Evolutionary conservation across 306 rosid genomes (phyloP).

Genomic region (Gastrolobium villosum): DNA sequence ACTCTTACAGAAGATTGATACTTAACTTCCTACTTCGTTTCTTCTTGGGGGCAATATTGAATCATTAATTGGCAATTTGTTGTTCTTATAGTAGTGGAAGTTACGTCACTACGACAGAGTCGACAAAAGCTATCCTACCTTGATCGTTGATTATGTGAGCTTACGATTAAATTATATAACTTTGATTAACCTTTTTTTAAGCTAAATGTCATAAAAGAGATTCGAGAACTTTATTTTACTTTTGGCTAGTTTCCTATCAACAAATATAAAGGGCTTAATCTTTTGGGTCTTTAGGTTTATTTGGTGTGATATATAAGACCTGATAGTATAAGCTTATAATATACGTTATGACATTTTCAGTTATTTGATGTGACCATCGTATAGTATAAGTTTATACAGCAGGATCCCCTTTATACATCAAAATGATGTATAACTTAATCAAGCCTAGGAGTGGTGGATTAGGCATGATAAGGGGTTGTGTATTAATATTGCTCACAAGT

Average conservation of each 20-base stretch:
- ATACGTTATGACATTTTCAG: no score
- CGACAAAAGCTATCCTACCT: background rate
- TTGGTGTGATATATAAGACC: no score
- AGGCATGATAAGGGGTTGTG: no score
- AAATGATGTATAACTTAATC: no score
- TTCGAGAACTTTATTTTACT: background rate
- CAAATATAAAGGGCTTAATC: background rate
- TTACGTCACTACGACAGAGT: background rate
- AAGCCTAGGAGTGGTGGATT: no score
- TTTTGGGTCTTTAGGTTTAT: background rate
- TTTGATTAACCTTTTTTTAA: background rate
- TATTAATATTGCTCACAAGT: no score
- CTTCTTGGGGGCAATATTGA: background rate
- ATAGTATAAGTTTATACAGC: no score
- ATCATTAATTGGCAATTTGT: background rate
- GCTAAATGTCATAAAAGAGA: background rate
- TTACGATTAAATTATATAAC: background rate
- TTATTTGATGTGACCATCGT: no score
- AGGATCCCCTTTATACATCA: no score
- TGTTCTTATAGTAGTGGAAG: slow-evolving; percentile 2
- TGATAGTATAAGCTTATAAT: no score
- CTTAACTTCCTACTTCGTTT: slow-evolving; percentile 23
- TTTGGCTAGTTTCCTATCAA: background rate
- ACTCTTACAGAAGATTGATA: slow-evolving; percentile 5
- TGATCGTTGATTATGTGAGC: background rate